A percentile compares a stretch with the other conserved stretches of the same genome.
phyloP scores from a whole-genome alignment of 176 grass and related monocot species.

The Cenchrus americanus region DNA sequence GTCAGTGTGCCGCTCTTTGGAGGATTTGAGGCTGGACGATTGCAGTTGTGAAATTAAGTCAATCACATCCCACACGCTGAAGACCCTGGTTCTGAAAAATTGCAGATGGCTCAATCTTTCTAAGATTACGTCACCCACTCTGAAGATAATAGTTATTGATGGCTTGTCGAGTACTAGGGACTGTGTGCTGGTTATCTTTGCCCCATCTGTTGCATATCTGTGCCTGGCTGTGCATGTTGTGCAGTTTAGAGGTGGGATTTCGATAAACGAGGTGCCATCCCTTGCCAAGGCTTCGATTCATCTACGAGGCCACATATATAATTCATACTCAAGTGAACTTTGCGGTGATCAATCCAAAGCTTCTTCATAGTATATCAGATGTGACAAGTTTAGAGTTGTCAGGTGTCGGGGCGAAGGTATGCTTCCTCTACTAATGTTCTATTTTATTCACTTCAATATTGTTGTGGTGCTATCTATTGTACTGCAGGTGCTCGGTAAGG shows the following conservation, averaged over 20 bases:
- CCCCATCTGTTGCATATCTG: background rate
- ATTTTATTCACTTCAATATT: background rate
- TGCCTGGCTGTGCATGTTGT: background rate
- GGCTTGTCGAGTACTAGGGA: background rate
- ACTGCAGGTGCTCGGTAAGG: background rate
- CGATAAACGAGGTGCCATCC: background rate
- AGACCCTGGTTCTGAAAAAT: slow-evolving; percentile 3
- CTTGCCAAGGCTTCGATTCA: no score
- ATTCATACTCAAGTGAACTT: background rate
- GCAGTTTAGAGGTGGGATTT: background rate
- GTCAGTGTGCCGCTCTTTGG: background rate
- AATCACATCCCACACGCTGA: background rate
- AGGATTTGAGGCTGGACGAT: background rate
- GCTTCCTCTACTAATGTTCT: background rate
- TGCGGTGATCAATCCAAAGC: background rate
- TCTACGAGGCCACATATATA: no score
- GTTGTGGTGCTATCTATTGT: background rate
- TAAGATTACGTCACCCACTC: background rate
- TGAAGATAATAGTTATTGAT: background rate
- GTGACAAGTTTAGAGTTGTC: slow-evolving; percentile 16
- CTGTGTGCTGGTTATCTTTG: slow-evolving; percentile 1
- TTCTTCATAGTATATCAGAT: background rate
- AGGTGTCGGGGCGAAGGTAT: background rate
- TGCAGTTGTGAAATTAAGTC: background rate
- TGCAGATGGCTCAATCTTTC: background rate